These are phyloP conservation scores for Purpureocillium takamizusanense DNA, from an alignment of 2,329 filamentous ascomycete species.

Conservation along the genomic window DNA sequence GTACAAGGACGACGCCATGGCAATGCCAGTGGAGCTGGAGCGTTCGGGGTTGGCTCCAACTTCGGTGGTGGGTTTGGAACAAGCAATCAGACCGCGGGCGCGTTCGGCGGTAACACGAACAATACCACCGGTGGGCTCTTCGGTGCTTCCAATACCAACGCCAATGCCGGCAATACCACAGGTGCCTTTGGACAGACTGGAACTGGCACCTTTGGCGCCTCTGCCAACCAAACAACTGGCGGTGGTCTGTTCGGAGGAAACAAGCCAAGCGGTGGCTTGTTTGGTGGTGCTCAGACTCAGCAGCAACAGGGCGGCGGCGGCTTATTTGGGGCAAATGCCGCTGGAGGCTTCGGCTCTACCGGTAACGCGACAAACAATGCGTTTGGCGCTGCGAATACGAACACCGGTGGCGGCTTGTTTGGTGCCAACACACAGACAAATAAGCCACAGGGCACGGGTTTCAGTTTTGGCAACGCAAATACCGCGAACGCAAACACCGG, in stretches of 20 bases:
- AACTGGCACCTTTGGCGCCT: conserved; percentile 33
- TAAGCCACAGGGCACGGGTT: conserved; percentile 25
- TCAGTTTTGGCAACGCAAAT: conserved; percentile 33
- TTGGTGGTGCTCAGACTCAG: conserved; percentile 13
- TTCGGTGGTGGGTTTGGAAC: conserved; percentile 44
- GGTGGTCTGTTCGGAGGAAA: conserved; percentile 28
- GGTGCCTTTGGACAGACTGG: conserved; percentile 10
- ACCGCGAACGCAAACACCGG: conserved; percentile 13
- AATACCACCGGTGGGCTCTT: conserved; percentile 29
- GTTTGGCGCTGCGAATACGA: conserved; percentile 8
- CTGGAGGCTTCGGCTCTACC: conserved; percentile 21
- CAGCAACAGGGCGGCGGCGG: conserved; percentile 10
- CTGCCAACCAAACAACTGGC: conserved; percentile 14
- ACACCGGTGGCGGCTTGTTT: conserved; percentile 30
- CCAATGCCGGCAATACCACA: conserved; percentile 19
- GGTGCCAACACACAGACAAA: conserved; percentile 26
- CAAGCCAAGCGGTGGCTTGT: conserved; percentile 15
- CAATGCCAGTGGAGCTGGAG: conserved; percentile 74
- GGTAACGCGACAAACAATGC: conserved; percentile 2
- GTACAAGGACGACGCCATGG: conserved; percentile 76
- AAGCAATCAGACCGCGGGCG: conserved; percentile 23
- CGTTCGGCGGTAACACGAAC: conserved; percentile 33
- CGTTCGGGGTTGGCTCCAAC: conserved; percentile 59
- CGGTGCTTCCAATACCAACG: conserved; percentile 16
- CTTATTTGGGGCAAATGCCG: conserved; percentile 17